Conservation (phyloP, 805 yeast species). For the Suhomyces prunicola region DNA sequence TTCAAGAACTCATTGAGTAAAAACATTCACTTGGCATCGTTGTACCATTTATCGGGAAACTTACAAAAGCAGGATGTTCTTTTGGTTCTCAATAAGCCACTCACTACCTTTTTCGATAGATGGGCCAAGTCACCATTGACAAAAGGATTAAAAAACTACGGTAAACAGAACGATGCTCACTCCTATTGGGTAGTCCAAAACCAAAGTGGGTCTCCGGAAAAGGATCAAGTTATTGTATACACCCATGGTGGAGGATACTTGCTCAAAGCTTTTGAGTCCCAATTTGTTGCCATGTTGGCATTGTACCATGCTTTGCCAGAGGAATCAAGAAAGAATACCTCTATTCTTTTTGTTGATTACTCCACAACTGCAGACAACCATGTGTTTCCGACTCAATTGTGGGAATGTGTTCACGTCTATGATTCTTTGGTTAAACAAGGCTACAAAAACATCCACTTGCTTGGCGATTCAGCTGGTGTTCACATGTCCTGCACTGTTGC, state of each 20-base stretch:
- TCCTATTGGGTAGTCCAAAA: constrained; percentile 15
- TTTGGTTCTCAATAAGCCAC: constrained; percentile 19
- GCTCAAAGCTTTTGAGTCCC: constrained; percentile 19
- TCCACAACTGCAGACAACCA: constrained; percentile 19
- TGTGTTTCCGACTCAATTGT: constrained; percentile 24
- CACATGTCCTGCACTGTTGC: constrained; percentile 11
- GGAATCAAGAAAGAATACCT: constrained; percentile 11
- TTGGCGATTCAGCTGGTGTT: constrained; percentile 22
- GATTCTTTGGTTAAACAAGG: constrained; percentile 13
- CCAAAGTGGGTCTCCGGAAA: constrained; percentile 2
- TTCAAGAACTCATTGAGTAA: constrained; percentile 27
- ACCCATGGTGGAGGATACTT: constrained; percentile 28
- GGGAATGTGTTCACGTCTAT: constrained; percentile 16
- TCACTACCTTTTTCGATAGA: constrained; percentile 14
- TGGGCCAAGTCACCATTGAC: constrained; percentile 12
- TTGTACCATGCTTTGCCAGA: constrained; percentile 19
- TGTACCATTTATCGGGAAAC: constrained; percentile 24
- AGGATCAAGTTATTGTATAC: constrained; percentile 18
- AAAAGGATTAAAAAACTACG: constrained; percentile 8
- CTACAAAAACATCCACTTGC: constrained; percentile 13
- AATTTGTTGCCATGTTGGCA: constrained; percentile 22
- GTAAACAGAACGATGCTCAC: constrained; percentile 11
- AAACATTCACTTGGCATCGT: constrained; percentile 25
- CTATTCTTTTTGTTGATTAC: constrained; percentile 22
- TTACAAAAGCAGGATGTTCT: constrained; percentile 21